Evolutionary conservation across 1,284 basidiomycete genomes (phyloP), one percentile per base, ranked within the genome.

Genomic region (Kwoniella shivajii): DNA sequence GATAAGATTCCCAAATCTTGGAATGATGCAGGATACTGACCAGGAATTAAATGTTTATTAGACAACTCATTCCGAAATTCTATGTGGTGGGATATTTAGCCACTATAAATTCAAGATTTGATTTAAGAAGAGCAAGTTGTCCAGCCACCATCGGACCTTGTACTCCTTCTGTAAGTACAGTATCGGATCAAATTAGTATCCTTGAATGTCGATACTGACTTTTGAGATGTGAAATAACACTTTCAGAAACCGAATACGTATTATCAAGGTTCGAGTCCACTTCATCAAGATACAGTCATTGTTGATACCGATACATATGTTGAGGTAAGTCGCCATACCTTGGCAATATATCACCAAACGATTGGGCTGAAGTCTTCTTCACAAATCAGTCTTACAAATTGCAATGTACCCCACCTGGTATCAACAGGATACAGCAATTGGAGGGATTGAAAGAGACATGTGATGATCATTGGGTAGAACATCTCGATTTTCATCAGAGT

Each of bases 231-330:
- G 3, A 20, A 10, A 20, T 20, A 39, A 56, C 27, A 31, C 48
- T 33, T 18, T 20, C 52, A 61, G 53, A 60, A 50, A 29, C 51
- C 55, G 0, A 63, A 58, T 26, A 61, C 63, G 0, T 62, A 57
- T 47, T 34, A 27, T 5, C 46, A 49, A 13, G 57, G 50, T n/a
- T 38, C 34, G 13, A 22, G 44, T 36, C 55, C 50, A 36, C 50
- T 55, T 5, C 47, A 57, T 4, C 61, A 64, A 53, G 67, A 61
- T 2, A 65, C 63, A 13, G 62, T 69, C 47, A 63, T 65, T 44
- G 60, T 69, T 26, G 62, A 64, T 48, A 69, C 67, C 11, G 67
- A 67, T 39, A 69, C 65, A 14, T 69, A 69, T 41, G 54, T 64
- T 60, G 65, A 69, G 55, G 59, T 59, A 20, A 30, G 60, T 49